A percentile compares a stretch with the other conserved stretches of the same genome.
These are phyloP conservation scores for Penicillium bialowiezense DNA, from an alignment of 495 filamentous ascomycete species.

Conservation along the genomic window DNA sequence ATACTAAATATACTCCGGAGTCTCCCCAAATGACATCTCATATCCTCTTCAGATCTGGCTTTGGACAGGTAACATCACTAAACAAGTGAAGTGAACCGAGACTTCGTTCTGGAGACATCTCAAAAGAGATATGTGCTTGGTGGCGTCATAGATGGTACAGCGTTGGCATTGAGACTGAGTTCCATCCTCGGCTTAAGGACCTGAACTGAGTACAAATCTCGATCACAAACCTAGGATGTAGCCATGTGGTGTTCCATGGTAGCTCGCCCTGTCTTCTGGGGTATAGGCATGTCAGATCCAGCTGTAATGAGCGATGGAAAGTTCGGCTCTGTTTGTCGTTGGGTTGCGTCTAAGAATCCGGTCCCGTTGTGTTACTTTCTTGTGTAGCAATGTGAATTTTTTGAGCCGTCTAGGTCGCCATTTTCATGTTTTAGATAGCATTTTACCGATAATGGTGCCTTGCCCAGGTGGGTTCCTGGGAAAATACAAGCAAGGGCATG, in stretches of 20 bases:
- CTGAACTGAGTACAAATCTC: not conserved
- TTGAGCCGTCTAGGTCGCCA: not conserved
- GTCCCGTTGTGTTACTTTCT: constrained; percentile 1
- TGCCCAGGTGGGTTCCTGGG: too few species aligned
- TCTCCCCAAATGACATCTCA: not conserved
- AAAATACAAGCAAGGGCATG: too few species aligned
- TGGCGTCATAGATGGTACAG: not conserved
- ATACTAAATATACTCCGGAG: constrained; percentile 4
- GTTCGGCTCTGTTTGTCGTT: constrained; percentile 6
- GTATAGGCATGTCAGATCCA: constrained; percentile 10
- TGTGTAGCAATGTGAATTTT: not conserved
- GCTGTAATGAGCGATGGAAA: constrained; percentile 1
- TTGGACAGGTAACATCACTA: not conserved
- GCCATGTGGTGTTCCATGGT: not conserved
- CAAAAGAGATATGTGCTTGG: not conserved
- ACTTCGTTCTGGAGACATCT: not conserved
- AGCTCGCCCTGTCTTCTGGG: not conserved
- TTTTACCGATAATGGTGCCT: not conserved
- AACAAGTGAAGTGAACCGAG: not conserved
- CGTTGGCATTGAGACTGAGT: not conserved
- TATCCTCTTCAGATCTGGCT: not conserved
- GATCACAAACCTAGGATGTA: not conserved
- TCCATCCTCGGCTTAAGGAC: not conserved
- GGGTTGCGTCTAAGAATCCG: not conserved
- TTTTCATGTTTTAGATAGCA: not conserved